A percentile compares a stretch with the other conserved stretches of the same genome.
Conservation (phyloP, 1,139 yeast species). For the Pichia sp. region DNA sequence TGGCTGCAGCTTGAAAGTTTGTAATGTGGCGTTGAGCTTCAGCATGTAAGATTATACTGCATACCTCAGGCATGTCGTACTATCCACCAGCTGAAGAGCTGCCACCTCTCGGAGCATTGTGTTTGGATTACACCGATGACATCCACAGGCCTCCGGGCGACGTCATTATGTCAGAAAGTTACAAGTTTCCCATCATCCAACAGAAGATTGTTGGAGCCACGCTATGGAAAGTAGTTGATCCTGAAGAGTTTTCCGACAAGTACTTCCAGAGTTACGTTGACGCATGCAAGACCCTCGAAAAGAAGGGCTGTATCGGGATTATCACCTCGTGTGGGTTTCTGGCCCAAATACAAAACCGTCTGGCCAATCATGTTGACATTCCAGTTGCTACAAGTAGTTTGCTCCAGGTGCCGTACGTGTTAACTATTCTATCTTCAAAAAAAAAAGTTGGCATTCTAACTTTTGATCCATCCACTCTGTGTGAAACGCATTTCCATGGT, state of each 20-base stretch:
- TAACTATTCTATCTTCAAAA: conserved; percentile 23
- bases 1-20: neutral
- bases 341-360: conserved; percentile 31
- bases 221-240: conserved; percentile 15
- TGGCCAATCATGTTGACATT: conserved; percentile 26
- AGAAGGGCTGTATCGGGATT: conserved; percentile 20
- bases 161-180: conserved; percentile 12
- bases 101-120: conserved; percentile 30
- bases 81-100: conserved; percentile 23
- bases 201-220: conserved; percentile 21
- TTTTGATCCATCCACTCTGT: conserved; percentile 30
- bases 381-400: conserved; percentile 35
- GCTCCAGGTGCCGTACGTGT: conserved; percentile 32
- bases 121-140: conserved; percentile 32
- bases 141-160: conserved; percentile 24
- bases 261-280: conserved; percentile 13
- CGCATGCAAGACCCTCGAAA: conserved; percentile 15
- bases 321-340: conserved; percentile 25
- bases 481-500: conserved; percentile 32
- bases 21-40: too few relatives aligned
- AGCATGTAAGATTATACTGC: too few relatives aligned
- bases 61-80: conserved; percentile 18
- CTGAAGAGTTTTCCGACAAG: conserved; percentile 12
- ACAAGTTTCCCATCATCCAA: conserved; percentile 19
- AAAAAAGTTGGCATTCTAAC: conserved; percentile 33